Conservation (phyloP, 176 grass and related monocot species). For the Eremochloa ophiuroides region DNA sequence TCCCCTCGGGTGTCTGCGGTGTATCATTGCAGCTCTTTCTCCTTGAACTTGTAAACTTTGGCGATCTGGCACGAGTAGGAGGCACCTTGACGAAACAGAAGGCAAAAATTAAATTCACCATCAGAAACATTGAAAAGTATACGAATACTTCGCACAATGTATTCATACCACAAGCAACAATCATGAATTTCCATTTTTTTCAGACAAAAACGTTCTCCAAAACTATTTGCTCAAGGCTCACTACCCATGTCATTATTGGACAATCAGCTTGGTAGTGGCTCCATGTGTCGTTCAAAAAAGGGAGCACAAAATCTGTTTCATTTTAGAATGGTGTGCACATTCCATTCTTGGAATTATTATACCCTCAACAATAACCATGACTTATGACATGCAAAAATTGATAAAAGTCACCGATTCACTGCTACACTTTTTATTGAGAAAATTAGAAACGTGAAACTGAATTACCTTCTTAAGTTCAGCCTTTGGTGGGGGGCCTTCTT, state of each 20-base stretch:
- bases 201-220: background rate
- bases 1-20: slow-evolving; percentile 8
- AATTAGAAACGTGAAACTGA: background rate
- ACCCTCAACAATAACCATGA: background rate
- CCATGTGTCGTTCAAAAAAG: background rate
- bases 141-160: background rate
- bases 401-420: background rate
- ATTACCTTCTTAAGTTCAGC: slow-evolving; percentile 93
- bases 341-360: background rate
- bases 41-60: slow-evolving; percentile 84
- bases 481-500: slow-evolving; percentile 88
- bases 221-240: background rate
- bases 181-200: background rate
- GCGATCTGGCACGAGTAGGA: slow-evolving; percentile 92
- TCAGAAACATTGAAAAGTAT: slow-evolving; percentile 7
- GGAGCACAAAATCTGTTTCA: background rate
- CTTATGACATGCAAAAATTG: background rate
- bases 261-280: background rate
- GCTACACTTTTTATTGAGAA: background rate
- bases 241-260: background rate
- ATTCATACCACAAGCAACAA: background rate
- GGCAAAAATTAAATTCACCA: background rate
- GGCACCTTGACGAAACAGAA: slow-evolving; percentile 59
- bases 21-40: slow-evolving; percentile 70
- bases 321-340: background rate